A percentile compares a stretch with the other conserved stretches of the same genome.
phyloP scores from a whole-genome alignment of 306 rosid species.

The Luffa aegyptiaca region DNA sequence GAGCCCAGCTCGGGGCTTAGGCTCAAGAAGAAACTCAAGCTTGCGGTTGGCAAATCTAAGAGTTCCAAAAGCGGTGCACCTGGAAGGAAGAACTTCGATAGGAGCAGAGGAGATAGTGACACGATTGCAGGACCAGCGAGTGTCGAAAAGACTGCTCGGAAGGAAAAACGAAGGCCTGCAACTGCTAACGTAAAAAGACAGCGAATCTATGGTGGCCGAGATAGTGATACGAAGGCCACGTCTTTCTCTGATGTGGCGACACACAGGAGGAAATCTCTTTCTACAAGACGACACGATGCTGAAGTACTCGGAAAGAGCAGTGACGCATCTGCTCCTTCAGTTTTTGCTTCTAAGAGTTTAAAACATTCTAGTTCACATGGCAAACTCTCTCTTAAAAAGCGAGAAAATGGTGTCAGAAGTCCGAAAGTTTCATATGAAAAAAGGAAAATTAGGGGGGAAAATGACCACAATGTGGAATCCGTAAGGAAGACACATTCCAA shows the following conservation, averaged over 20 bases:
- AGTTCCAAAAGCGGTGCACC: neutral
- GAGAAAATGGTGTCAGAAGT: slow-evolving; percentile 20
- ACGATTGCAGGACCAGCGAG: neutral
- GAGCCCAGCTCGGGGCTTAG: slow-evolving; percentile 20
- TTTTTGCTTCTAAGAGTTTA: slow-evolving; percentile 24
- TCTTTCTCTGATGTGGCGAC: slow-evolving; percentile 5
- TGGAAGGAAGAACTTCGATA: slow-evolving; percentile 12
- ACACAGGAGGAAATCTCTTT: slow-evolving; percentile 10
- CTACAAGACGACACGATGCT: slow-evolving; percentile 7
- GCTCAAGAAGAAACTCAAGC: slow-evolving; percentile 27
- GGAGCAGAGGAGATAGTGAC: neutral
- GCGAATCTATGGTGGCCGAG: slow-evolving; percentile 23
- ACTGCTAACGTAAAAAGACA: slow-evolving; percentile 10
- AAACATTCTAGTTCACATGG: slow-evolving; percentile 17
- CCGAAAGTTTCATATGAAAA: slow-evolving; percentile 13
- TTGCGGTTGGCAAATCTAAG: slow-evolving; percentile 14
- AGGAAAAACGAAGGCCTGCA: slow-evolving; percentile 8
- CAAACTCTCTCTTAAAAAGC: slow-evolving; percentile 16
- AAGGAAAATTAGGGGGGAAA: slow-evolving; percentile 17
- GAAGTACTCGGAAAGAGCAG: neutral
- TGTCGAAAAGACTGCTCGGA: slow-evolving; percentile 3
- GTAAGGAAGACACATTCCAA: slow-evolving; percentile 23
- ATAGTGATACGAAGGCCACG: slow-evolving; percentile 9
- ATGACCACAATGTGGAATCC: slow-evolving; percentile 11
- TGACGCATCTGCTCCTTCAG: slow-evolving; percentile 20